Conservation (phyloP, 257 asterid species). For the Petunia secreta region DNA sequence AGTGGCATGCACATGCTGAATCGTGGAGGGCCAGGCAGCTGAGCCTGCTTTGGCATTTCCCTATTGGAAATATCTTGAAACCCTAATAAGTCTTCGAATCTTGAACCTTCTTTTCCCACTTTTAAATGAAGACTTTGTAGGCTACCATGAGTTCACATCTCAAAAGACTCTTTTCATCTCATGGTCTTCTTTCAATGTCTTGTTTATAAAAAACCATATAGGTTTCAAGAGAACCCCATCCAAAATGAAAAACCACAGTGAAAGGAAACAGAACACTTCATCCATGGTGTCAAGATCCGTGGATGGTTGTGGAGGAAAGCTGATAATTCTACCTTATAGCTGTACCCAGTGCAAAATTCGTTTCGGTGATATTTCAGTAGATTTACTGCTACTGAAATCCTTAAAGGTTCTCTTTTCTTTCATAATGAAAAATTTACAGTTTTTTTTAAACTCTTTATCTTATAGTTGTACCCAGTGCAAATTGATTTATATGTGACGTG, state of each 20-base stretch:
- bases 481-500: not conserved
- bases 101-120: not conserved
- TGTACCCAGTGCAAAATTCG: not conserved
- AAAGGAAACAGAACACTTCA: not conserved
- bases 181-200: not conserved
- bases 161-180: not conserved
- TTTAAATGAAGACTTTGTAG: not conserved
- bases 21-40: not conserved
- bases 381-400: not conserved
- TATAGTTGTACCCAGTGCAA: slow-evolving; percentile 11
- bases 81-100: not conserved
- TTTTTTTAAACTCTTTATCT: not conserved
- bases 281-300: not conserved
- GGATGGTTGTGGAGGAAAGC: not conserved
- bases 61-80: not conserved
- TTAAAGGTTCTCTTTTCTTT: not conserved
- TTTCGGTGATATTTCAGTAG: not conserved
- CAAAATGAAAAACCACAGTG: not conserved
- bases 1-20: not conserved
- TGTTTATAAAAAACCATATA: not conserved
- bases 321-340: not conserved
- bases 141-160: not conserved
- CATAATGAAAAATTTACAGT: not conserved
- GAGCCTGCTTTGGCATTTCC: not conserved
- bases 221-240: not conserved